phyloP scores from a whole-genome alignment of 2,329 filamentous ascomycete genomes.

The Chrysosphaeria jannelii region DNA sequence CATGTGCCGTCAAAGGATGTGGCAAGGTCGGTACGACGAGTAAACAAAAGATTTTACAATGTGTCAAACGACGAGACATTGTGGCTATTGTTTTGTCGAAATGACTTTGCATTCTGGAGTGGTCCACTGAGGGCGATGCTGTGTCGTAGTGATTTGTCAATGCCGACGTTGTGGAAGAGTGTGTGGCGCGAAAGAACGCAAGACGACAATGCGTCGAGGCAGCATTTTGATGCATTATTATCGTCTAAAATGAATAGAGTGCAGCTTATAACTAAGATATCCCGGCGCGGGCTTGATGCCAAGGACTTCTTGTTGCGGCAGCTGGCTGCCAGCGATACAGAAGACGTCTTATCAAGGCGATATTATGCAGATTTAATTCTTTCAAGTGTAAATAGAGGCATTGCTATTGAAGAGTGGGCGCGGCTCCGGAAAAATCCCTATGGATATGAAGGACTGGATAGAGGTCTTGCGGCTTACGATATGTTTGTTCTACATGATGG shows the following conservation, averaged over 20 bases:
- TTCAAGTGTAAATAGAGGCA: conserved; percentile 49
- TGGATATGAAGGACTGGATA: conserved; percentile 27
- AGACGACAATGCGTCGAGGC: conserved; percentile 21
- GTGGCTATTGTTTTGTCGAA: conserved; percentile 49
- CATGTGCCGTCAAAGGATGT: too few relatives aligned
- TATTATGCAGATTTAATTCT: conserved; percentile 50
- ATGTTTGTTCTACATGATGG: conserved; percentile 50
- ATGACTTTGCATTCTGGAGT: conserved; percentile 48
- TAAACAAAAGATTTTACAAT: too few relatives aligned
- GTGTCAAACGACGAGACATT: too few relatives aligned
- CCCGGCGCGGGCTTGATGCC: conserved; percentile 50
- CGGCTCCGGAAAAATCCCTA: conserved; percentile 16
- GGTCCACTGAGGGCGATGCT: conserved; percentile 28
- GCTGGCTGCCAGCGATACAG: too few relatives aligned
- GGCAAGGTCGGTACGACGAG: too few relatives aligned
- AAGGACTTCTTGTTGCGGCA: conserved; percentile 58
- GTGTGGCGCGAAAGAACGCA: conserved; percentile 27
- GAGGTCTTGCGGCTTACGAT: conserved; percentile 56
- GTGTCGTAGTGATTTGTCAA: conserved; percentile 18
- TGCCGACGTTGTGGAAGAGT: conserved; percentile 39
- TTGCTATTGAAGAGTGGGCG: conserved; percentile 53
- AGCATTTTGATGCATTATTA: conserved; percentile 35
- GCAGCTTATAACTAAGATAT: conserved; percentile 37
- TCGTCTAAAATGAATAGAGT: conserved; percentile 36
- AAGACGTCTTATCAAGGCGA: conserved; percentile 38